Evolutionary conservation across 202 grass and related monocot species (phyloP), one percentile per base, ranked within the genome.

Genomic region (Saccharum hybrid): DNA sequence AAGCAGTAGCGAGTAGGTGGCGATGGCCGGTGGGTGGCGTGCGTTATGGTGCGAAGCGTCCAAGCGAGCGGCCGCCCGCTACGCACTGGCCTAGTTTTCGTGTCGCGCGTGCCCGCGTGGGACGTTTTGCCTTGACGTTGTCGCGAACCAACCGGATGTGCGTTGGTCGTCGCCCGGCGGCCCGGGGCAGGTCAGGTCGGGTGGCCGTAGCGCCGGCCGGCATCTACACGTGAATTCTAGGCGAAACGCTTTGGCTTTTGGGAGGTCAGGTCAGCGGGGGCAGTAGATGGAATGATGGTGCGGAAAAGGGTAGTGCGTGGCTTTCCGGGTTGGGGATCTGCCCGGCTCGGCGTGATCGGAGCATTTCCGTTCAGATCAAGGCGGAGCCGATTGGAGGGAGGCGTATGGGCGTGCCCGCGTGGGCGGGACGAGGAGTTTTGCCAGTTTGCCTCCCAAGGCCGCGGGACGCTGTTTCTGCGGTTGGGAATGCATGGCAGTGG

Each of bases 31-130:
- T n/a, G n/a, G n/a, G n/a, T n/a, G 83, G 88, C 61, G 79, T 66
- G 83, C 68, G 83, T 90, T 61, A 89, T 71, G 83, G 86, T 67
- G 60, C 18, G 49, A 11, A n/a, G n/a, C n/a, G n/a, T n/a, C 23
- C 39, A n/a, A n/a, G 77, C 30, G 63, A 7, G 64, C 51, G 60
- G 5, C n/a, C 54, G 2, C 64, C 23, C 26, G 26, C 26, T 1
- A 26, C 0, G 26, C 46, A 49, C 4, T 14, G 46, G 46, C 46
- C 46, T 5, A 52, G 15, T 39, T 40, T 21, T 68, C 66, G 66
- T 70, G 67, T 43, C n/a, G 67, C 38, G 52, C 42, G 42, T 45
- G 42, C 34, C 34, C 6, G 38, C 45, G 46, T 49, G 46, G 52
- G 52, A 56, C 52, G 52, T 56, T 56, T 56, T 56, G 52, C 52